These are phyloP conservation scores for Paspalum vaginatum DNA, from an alignment of 176 grass and related monocot genomes.

Conservation along the genomic window DNA sequence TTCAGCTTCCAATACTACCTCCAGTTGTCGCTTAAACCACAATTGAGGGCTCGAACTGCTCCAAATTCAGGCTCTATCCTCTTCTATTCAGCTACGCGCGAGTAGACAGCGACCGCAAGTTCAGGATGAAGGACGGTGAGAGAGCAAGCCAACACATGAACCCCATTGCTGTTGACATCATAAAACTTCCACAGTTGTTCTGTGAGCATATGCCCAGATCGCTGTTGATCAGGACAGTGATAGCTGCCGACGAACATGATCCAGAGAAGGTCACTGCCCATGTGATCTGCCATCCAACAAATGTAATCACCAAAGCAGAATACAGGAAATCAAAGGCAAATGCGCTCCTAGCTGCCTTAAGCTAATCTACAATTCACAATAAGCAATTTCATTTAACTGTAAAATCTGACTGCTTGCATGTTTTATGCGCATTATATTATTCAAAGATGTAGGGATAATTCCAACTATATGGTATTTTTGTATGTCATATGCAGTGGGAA, in stretches of 20 bases:
- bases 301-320: background rate
- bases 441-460: background rate
- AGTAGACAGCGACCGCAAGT: conserved; percentile 60
- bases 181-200: conserved; percentile 78
- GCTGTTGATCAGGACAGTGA: conserved; percentile 76
- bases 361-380: background rate
- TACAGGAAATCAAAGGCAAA: conserved; percentile 5
- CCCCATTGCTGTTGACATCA: conserved; percentile 73
- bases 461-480: conserved; percentile 16
- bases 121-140: conserved; percentile 64
- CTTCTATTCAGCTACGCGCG: conserved; percentile 35
- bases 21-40: conserved; percentile 33
- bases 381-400: background rate
- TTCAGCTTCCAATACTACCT: conserved; percentile 43
- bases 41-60: conserved; percentile 26
- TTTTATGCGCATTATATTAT: background rate
- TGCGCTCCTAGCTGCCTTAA: background rate
- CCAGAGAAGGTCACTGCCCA: conserved; percentile 62
- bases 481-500: background rate
- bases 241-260: conserved; percentile 72
- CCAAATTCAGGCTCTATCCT: conserved; percentile 31
- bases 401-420: background rate
- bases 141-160: conserved; percentile 89
- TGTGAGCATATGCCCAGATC: conserved; percentile 71
- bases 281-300: conserved; percentile 70